phyloP scores from a whole-genome alignment of 2,329 filamentous ascomycete genomes.

The Colletotrichum lupini region DNA sequence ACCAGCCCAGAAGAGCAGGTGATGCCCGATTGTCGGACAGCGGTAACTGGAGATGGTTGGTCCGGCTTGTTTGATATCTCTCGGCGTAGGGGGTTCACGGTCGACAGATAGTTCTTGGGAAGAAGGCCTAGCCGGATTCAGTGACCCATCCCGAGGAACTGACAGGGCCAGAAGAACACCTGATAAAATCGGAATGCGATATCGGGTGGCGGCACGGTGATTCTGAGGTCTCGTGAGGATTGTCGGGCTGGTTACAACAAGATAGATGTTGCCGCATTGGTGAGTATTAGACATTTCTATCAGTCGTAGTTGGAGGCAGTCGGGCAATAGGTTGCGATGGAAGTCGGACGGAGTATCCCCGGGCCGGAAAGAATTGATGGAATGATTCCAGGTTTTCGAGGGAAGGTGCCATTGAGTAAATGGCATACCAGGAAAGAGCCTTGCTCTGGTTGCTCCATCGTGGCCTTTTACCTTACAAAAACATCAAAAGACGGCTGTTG shows the following conservation, averaged over 20 bases:
- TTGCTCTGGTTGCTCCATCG: neutral
- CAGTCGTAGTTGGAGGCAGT: neutral
- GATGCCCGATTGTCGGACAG: neutral
- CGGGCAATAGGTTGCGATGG: neutral
- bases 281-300: neutral
- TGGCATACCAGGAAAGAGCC: neutral
- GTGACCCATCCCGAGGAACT: neutral
- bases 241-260: neutral
- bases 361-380: neutral
- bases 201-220: neutral
- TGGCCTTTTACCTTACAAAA: neutral
- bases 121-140: slow-evolving; percentile 9
- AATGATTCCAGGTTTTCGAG: neutral
- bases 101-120: neutral
- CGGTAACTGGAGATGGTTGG: slow-evolving; percentile 6
- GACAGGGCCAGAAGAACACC: neutral
- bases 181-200: too few species aligned
- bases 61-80: slow-evolving; percentile 1
- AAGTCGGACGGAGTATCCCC: neutral
- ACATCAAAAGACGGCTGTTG: neutral
- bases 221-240: neutral
- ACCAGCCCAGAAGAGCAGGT: slow-evolving; percentile 20
- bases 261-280: neutral
- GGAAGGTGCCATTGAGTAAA: neutral
- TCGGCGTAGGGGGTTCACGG: neutral